Evolutionary conservation across 495 filamentous ascomycete species (phyloP).

Genomic region (Cetradonia linearis): DNA sequence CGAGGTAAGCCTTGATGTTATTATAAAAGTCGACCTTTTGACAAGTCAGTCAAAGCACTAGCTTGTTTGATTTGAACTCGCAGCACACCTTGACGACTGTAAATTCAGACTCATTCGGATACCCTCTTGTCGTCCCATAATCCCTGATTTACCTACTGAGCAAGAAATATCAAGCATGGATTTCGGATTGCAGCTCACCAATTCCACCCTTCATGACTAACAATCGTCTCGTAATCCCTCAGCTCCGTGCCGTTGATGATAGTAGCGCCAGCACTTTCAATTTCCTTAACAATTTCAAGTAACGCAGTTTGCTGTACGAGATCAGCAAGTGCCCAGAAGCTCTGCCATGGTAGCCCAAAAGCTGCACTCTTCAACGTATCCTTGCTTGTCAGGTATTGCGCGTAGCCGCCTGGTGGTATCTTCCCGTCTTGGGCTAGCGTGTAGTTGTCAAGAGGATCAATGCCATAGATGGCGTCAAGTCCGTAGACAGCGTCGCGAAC

Average conservation of each 20-base stretch:
- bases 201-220: constrained; percentile 55
- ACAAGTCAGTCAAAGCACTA: neutral
- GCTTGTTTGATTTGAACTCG: no score
- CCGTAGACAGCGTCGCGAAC: constrained; percentile 56
- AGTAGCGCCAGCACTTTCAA: constrained; percentile 51
- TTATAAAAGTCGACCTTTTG: constrained; percentile 60
- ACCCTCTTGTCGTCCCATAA: constrained; percentile 51
- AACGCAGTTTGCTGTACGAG: constrained; percentile 43
- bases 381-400: constrained; percentile 43
- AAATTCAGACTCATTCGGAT: constrained; percentile 60
- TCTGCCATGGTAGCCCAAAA: constrained; percentile 62
- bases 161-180: neutral
- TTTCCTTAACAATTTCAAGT: constrained; percentile 41
- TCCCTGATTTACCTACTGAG: constrained; percentile 29
- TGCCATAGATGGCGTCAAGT: constrained; percentile 56
- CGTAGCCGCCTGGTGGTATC: constrained; percentile 46
- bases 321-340: constrained; percentile 53
- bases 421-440: constrained; percentile 45
- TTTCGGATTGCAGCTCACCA: constrained; percentile 33
- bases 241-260: constrained; percentile 64
- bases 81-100: constrained; percentile 46
- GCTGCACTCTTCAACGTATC: constrained; percentile 46
- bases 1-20: constrained; percentile 55
- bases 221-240: constrained; percentile 48
- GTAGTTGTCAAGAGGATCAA: constrained; percentile 50